Evolutionary conservation across 495 filamentous ascomycete genomes (phyloP).

Genomic region (Cladorrhinum samala): DNA sequence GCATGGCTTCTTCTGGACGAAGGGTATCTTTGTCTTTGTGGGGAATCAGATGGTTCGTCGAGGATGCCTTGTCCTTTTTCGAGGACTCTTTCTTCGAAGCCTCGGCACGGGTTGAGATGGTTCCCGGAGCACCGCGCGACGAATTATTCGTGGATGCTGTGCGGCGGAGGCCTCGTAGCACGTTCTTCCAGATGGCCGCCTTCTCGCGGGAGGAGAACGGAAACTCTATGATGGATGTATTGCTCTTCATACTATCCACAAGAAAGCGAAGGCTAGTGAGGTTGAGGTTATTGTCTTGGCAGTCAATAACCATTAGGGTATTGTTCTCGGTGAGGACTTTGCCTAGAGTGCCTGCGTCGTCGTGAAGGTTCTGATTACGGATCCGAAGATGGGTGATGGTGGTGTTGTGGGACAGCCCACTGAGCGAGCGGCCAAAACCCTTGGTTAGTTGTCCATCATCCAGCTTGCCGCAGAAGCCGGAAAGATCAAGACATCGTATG

Average conservation of each 20-base stretch:
- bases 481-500: constrained; percentile 74
- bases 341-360: constrained; percentile 46
- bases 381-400: constrained; percentile 71
- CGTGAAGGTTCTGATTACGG: constrained; percentile 50
- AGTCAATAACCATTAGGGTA: constrained; percentile 27
- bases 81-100: constrained; percentile 1
- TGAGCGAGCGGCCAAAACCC: constrained; percentile 71
- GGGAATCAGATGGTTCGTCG: neutral
- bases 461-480: constrained; percentile 81
- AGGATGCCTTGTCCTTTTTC: neutral
- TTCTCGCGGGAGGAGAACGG: constrained; percentile 18
- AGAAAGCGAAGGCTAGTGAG: constrained; percentile 30
- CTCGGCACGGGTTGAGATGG: constrained; percentile 1
- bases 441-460: constrained; percentile 80
- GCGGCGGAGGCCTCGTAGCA: constrained; percentile 15
- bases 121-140: neutral
- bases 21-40: neutral
- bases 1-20: constrained; percentile 7
- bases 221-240: constrained; percentile 22
- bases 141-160: neutral
- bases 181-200: constrained; percentile 20
- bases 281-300: constrained; percentile 39
- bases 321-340: constrained; percentile 31
- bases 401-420: constrained; percentile 68
- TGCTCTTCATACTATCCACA: constrained; percentile 24